Conservation (phyloP, 2,329 filamentous ascomycete genomes). For the Trichoderma citrinoviride region DNA sequence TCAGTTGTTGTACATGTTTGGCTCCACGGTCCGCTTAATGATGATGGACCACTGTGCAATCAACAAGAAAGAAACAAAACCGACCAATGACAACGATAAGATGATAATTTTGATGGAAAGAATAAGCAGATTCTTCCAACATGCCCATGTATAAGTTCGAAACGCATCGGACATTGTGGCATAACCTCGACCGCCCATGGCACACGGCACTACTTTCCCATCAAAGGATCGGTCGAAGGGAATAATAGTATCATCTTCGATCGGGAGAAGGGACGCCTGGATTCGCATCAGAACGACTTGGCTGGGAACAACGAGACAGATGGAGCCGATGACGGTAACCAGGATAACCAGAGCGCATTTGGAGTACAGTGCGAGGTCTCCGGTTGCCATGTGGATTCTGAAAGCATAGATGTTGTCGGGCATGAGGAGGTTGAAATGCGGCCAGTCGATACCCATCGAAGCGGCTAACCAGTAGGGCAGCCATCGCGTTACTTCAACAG, state of each 20-base stretch:
- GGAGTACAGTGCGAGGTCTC: slow-evolving; percentile 30
- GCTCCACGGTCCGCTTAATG: neutral
- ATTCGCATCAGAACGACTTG: slow-evolving; percentile 76
- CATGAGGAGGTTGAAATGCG: slow-evolving; percentile 37
- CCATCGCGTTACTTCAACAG: slow-evolving; percentile 50
- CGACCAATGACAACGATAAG: slow-evolving; percentile 48
- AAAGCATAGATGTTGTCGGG: slow-evolving; percentile 36
- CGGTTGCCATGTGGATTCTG: slow-evolving; percentile 37
- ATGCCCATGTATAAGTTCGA: slow-evolving; percentile 69
- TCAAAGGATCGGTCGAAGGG: slow-evolving; percentile 86
- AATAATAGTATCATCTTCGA: slow-evolving; percentile 81
- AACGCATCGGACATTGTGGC: slow-evolving; percentile 74
- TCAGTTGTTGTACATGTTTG: neutral
- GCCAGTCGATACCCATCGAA: slow-evolving; percentile 45
- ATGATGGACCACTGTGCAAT: neutral
- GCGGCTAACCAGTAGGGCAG: slow-evolving; percentile 45
- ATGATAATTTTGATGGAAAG: slow-evolving; percentile 70
- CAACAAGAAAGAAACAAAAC: neutral
- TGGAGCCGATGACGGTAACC: slow-evolving; percentile 49
- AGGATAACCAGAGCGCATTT: slow-evolving; percentile 48
- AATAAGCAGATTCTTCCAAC: slow-evolving; percentile 58
- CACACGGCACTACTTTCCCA: slow-evolving; percentile 68
- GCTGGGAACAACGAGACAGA: slow-evolving; percentile 71
- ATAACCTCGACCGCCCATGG: slow-evolving; percentile 69
- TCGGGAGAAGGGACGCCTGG: slow-evolving; percentile 80